Evolutionary conservation across 139 green algal genomes (phyloP).

Genomic region (Desmodesmus armatus): DNA sequence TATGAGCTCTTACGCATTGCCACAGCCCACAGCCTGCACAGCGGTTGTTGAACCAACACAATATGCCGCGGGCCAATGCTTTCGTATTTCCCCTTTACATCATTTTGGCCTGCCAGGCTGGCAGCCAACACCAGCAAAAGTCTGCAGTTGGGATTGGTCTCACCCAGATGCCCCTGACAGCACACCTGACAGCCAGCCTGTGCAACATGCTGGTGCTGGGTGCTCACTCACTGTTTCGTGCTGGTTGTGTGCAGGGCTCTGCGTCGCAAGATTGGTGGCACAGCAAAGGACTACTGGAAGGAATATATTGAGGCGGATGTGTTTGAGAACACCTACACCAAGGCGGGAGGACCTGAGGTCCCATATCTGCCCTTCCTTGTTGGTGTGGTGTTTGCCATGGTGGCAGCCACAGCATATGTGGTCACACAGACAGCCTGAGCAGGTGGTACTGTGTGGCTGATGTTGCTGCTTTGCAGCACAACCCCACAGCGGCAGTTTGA

Average conservation of each 20-base stretch:
- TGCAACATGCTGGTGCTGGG: not conserved
- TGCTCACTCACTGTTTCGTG: not conserved
- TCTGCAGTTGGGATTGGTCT: too few relatives aligned
- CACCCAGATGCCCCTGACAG: too few relatives aligned
- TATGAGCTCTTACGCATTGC: not conserved
- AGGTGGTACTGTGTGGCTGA: not conserved
- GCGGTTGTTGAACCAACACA: too few relatives aligned
- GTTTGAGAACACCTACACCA: conserved; percentile 57
- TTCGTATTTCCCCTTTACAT: too few relatives aligned
- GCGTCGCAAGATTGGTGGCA: conserved; percentile 71
- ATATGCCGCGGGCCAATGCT: too few relatives aligned
- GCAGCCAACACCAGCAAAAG: too few relatives aligned
- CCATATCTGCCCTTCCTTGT: conserved; percentile 73
- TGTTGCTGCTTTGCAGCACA: too few relatives aligned
- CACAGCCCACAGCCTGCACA: too few relatives aligned
- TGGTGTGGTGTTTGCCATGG: conserved; percentile 62
- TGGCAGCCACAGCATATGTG: conserved; percentile 63
- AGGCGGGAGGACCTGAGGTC: conserved; percentile 57
- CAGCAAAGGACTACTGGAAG: conserved; percentile 77
- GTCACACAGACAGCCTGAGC: conserved; percentile 59
- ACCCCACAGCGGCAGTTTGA: too few relatives aligned
- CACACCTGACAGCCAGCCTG: too few relatives aligned
- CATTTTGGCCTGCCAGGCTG: too few relatives aligned
- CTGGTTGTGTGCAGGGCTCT: conserved; percentile 55
- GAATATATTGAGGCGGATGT: conserved; percentile 72